Percentiles rank a stretch among this genome's conserved stretches.
Evolutionary conservation across 2,329 filamentous ascomycete genomes (phyloP).

Genomic region (Aspergillus costaricaensis): DNA sequence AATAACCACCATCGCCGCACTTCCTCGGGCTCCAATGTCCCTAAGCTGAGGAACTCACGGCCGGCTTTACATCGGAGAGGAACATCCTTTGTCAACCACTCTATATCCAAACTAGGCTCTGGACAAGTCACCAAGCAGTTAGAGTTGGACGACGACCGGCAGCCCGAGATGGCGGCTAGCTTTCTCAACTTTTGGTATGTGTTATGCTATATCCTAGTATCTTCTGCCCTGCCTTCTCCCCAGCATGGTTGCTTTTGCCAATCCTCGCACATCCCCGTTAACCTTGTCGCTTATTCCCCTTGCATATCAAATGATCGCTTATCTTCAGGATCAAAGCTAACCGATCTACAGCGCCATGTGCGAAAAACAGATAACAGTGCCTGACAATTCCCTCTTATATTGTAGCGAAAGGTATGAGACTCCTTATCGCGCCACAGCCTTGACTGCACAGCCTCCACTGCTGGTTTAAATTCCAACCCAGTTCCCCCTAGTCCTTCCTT

Average conservation of each 20-base stretch:
- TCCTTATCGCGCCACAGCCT: conserved; percentile 18
- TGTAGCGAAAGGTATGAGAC: conserved; percentile 62
- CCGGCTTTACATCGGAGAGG: conserved; percentile 38
- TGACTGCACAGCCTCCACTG: conserved; percentile 9
- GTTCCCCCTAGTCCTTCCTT: conserved; percentile 5
- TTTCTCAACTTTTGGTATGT: conserved; percentile 51
- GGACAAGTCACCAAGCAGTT: conserved; percentile 26
- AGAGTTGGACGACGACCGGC: conserved; percentile 29
- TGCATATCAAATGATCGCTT: conserved; percentile 21
- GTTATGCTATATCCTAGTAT: conserved; percentile 5
- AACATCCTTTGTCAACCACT: conserved; percentile 30
- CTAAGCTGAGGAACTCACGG: conserved; percentile 34
- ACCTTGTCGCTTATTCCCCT: conserved; percentile 19
- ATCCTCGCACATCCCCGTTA: conserved; percentile 18
- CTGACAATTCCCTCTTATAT: conserved; percentile 62
- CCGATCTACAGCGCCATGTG: conserved; percentile 58
- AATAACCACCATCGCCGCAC: conserved; percentile 35
- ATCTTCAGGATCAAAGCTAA: conserved; percentile 30
- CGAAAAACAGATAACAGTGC: conserved; percentile 65
- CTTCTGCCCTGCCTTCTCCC: conserved; percentile 19
- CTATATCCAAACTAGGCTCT: conserved; percentile 38
- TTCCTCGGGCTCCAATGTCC: conserved; percentile 34
- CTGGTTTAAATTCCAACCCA: conserved; percentile 15
- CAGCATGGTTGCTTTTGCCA: conserved; percentile 5
- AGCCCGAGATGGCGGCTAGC: conserved; percentile 45